These are phyloP conservation scores for Leucaena leucocephala DNA, from an alignment of 306 rosid genomes.

Conservation along the genomic window DNA sequence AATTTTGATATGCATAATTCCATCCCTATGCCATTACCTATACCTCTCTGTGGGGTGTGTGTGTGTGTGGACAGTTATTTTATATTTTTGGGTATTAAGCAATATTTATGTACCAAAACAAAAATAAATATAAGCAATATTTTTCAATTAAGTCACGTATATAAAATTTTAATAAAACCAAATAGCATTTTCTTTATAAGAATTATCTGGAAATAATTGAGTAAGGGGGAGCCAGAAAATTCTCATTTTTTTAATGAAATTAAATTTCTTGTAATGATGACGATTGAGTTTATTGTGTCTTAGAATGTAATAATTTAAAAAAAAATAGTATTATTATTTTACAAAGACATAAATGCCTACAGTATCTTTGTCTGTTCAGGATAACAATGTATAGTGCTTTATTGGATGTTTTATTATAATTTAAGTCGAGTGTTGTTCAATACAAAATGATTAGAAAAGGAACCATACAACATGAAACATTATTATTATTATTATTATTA, in stretches of 20 bases:
- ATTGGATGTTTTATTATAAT: background rate
- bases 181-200: too few species aligned
- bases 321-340: too few species aligned
- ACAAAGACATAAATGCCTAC: background rate
- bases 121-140: too few species aligned
- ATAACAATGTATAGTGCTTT: too few species aligned
- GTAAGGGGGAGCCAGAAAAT: background rate
- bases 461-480: background rate
- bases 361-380: background rate
- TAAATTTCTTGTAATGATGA: background rate
- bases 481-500: background rate
- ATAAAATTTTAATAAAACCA: too few species aligned
- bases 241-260: background rate
- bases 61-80: too few species aligned
- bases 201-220: too few species aligned
- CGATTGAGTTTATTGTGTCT: background rate
- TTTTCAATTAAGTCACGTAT: too few species aligned
- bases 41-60: too few species aligned
- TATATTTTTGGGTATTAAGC: too few species aligned
- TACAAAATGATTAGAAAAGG: background rate
- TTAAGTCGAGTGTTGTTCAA: background rate
- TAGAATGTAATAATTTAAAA: background rate
- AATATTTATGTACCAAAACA: too few species aligned
- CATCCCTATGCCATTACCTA: too few species aligned
- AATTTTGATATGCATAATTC: background rate